These are phyloP conservation scores for Fragaria nilgerrensis DNA, from an alignment of 306 rosid species.

Conservation along the genomic window DNA sequence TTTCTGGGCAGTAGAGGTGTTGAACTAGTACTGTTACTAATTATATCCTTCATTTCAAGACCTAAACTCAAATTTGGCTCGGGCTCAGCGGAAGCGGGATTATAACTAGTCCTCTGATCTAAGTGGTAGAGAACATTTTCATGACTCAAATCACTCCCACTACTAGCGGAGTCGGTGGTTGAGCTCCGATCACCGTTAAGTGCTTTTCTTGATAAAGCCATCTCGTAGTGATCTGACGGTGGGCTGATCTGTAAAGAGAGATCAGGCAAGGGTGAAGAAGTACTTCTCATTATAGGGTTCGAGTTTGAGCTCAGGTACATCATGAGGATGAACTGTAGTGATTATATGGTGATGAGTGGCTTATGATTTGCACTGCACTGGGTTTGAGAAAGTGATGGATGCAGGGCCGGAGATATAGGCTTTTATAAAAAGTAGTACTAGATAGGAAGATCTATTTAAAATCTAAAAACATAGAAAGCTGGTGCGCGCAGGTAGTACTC, in stretches of 20 bases:
- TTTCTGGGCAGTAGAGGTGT: conserved; percentile 25
- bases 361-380: conserved; percentile 61
- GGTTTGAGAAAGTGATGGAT: conserved; percentile 23
- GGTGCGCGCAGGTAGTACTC: background rate
- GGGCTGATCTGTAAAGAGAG: conserved; percentile 81
- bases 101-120: background rate
- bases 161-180: conserved; percentile 62
- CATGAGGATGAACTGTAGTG: conserved; percentile 25
- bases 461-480: background rate
- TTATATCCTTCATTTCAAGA: conserved; percentile 28
- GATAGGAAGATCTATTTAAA: background rate
- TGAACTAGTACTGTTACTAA: conserved; percentile 15
- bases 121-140: conserved; percentile 40
- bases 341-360: conserved; percentile 67
- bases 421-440: conserved; percentile 15
- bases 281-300: conserved; percentile 32
- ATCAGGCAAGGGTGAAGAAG: conserved; percentile 47
- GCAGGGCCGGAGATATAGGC: conserved; percentile 27
- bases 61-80: conserved; percentile 65
- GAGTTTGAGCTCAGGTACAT: conserved; percentile 31
- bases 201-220: conserved; percentile 27
- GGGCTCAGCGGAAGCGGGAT: conserved; percentile 15
- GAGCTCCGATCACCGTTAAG: conserved; percentile 45
- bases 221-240: conserved; percentile 33
- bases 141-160: conserved; percentile 75